A percentile compares a stretch with the other conserved stretches of the same genome.
These are phyloP conservation scores for Citrus reticulata DNA, from an alignment of 345 rosid species.

Conservation along the genomic window DNA sequence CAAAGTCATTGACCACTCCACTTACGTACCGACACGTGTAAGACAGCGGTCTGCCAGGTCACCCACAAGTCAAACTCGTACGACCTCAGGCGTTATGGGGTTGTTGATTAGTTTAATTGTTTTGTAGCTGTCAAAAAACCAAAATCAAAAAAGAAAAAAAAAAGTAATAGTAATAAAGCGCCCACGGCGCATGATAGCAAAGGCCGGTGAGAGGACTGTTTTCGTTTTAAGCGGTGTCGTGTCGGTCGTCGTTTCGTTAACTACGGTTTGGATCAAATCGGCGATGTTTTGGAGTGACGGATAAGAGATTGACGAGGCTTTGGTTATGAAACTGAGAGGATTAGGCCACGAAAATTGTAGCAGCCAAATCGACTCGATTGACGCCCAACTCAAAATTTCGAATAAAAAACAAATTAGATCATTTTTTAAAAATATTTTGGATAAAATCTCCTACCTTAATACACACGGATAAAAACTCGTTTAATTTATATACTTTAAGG, in stretches of 20 bases:
- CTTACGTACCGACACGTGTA: constrained; percentile 15
- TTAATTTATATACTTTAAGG: accelerated
- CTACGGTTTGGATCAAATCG: not conserved
- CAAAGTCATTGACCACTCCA: not conserved
- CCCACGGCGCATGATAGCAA: constrained; percentile 13
- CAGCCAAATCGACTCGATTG: not conserved
- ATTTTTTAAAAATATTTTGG: too few relatives aligned
- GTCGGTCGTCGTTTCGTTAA: constrained; percentile 14
- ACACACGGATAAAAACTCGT: too few relatives aligned
- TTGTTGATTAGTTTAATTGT: not conserved
- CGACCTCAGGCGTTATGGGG: not conserved
- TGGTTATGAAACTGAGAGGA: too few relatives aligned
- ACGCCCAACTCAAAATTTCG: too few relatives aligned
- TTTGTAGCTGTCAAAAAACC: constrained; percentile 8
- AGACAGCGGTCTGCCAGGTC: not conserved
- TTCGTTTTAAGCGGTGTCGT: not conserved
- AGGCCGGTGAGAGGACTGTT: not conserved
- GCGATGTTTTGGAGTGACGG: not conserved
- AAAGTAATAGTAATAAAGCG: not conserved
- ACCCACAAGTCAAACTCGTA: not conserved
- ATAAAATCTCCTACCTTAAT: too few relatives aligned
- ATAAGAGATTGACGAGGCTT: too few relatives aligned
- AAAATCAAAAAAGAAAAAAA: not conserved
- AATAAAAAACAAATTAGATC: too few relatives aligned
- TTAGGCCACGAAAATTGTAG: not conserved